Percentiles rank a stretch among this genome's conserved stretches.
These are phyloP conservation scores for Fusarium verrucosum DNA, from an alignment of 2,329 filamentous ascomycete species.

Conservation along the genomic window DNA sequence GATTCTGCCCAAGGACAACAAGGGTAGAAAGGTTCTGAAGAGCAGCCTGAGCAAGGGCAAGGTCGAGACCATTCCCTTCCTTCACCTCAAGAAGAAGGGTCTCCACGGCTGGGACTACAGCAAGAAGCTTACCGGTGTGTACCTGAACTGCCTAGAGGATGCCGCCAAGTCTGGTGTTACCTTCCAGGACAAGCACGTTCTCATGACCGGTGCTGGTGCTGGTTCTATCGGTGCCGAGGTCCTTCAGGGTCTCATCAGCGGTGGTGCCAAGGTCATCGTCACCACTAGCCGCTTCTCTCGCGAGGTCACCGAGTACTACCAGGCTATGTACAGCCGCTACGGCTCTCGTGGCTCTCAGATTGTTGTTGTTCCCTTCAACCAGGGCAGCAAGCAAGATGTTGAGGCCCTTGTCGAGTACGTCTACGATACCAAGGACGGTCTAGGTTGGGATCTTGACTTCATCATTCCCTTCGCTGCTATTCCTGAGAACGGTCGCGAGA, in stretches of 20 bases:
- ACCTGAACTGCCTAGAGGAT: conserved; percentile 90
- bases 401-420: conserved; percentile 95
- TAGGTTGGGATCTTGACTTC: conserved; percentile 98
- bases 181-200: conserved; percentile 92
- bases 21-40: conserved; percentile 65
- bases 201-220: conserved; percentile 98
- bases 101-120: conserved; percentile 98
- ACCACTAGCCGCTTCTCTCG: conserved; percentile 97
- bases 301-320: conserved; percentile 98
- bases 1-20: conserved; percentile 90
- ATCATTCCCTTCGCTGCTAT: conserved; percentile 97
- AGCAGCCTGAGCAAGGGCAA: conserved; percentile 79
- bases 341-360: conserved; percentile 95
- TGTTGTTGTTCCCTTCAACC: conserved; percentile 98
- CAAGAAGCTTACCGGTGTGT: conserved; percentile 95
- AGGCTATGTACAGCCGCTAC: conserved; percentile 96
- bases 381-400: conserved; percentile 97
- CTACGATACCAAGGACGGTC: conserved; percentile 93
- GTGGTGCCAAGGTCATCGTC: conserved; percentile 95
- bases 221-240: conserved; percentile 98
- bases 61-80: conserved; percentile 96
- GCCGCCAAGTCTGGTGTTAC: conserved; percentile 88
- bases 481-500: conserved; percentile 96
- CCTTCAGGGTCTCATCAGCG: conserved; percentile 92
- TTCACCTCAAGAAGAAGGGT: conserved; percentile 94